Percentiles rank a stretch among this genome's conserved stretches.
Evolutionary conservation across 805 yeast species (phyloP).

Genomic region (Candida insectalens): DNA sequence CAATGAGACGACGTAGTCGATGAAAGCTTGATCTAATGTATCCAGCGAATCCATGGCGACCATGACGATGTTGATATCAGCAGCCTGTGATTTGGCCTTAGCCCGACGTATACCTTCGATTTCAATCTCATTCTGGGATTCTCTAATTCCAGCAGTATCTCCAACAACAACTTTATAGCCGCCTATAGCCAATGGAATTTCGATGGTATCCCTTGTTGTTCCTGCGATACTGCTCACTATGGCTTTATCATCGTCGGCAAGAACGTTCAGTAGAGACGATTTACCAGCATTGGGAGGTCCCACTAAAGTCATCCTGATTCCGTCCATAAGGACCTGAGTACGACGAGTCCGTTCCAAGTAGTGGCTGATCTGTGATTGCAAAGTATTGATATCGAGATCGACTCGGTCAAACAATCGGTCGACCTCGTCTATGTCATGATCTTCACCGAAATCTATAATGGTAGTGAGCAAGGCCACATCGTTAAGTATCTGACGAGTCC

Average conservation of each 20-base stretch:
- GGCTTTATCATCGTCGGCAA: constrained; percentile 75
- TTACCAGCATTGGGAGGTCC: constrained; percentile 98
- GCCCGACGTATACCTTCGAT: constrained; percentile 78
- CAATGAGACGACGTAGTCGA: constrained; percentile 26
- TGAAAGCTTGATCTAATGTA: constrained; percentile 27
- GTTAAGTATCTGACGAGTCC: constrained; percentile 62
- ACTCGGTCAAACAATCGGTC: constrained; percentile 44
- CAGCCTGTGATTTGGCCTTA: constrained; percentile 39
- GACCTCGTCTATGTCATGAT: constrained; percentile 68
- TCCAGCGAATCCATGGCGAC: constrained; percentile 33
- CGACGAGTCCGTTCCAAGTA: constrained; percentile 39
- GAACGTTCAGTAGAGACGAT: constrained; percentile 70
- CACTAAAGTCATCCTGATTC: constrained; percentile 61
- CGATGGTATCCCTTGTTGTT: constrained; percentile 85
- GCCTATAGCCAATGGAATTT: constrained; percentile 66
- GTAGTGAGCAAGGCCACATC: constrained; percentile 75
- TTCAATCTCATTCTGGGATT: constrained; percentile 33
- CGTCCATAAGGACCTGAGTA: constrained; percentile 58
- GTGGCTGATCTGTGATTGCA: constrained; percentile 35
- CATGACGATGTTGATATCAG: constrained; percentile 66
- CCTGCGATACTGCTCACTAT: constrained; percentile 90
- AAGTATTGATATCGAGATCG: constrained; percentile 25
- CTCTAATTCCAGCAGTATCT: constrained; percentile 89
- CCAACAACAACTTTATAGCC: constrained; percentile 81
- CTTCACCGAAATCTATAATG: constrained; percentile 90